Base-by-base conservation (phyloP, 2,329 filamentous ascomycete species). In the Verticillium longisporum region DNA sequence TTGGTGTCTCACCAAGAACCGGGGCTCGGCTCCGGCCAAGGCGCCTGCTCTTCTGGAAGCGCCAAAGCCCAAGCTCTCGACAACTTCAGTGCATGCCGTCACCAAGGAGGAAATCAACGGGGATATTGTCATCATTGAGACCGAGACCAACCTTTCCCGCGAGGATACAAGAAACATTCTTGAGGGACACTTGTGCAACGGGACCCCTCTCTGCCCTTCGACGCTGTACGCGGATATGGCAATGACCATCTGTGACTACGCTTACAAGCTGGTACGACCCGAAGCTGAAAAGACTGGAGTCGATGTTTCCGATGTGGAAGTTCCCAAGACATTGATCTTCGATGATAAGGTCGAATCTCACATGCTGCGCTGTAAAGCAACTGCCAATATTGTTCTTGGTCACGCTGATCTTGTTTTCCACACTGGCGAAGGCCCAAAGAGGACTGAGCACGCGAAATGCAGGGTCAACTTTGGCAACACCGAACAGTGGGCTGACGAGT, bases 1-100 rank as follows among this genome's bases (percentile, higher is more conserved):
- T 72, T 92, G 88, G 86, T 84, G 81, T 26, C 77, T 92, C 41
- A 86, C 82, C 63, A 92, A 92, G 78, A 86, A 88, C 57, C 84
- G 89, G 65, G 81, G 77, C 68, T 75, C 21, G 66, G 26, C 26
- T 31, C 26, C 73, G 9, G 69, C 78, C 13, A 73, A 63, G 53
- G 62, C 61, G 70, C 38, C 65, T 15, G 65, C 68, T 70, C 34
- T 65, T 15, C 65, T 69, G 11, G 74, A 77, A 56, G 73, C 78
- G 36, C 71, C 77, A 55, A 76, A 85, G 73, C 82, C 74, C 58
- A 86, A 83, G 75, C 76, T 89, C 55, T 83, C 82, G 11, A 88
- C 87, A 9, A 86, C 85, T 9, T 84, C 85, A 32, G 87, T 89
- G 60, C 88, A 90, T 68, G 82, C 79, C 65, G 77, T 90, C 61